phyloP scores from a whole-genome alignment of 2,329 filamentous ascomycete species.

The Penicillium sp. region DNA sequence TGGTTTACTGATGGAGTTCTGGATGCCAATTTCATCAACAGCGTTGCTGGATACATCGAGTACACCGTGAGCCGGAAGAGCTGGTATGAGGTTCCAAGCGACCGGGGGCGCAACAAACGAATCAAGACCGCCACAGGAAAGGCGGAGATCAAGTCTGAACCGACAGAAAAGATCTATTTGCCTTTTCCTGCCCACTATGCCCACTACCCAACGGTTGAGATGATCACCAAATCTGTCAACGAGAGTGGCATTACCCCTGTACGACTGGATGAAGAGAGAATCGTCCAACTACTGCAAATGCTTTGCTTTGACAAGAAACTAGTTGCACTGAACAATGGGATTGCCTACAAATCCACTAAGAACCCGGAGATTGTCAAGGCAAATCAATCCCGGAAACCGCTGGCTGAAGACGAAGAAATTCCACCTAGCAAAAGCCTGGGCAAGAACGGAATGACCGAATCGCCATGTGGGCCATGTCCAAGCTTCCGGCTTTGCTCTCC shows the following conservation, averaged over 20 bases:
- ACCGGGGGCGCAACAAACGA: slow-evolving; percentile 37
- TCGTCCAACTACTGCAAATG: slow-evolving; percentile 80
- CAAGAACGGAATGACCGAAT: slow-evolving; percentile 76
- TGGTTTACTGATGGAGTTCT: slow-evolving; percentile 92
- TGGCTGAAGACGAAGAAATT: slow-evolving; percentile 25
- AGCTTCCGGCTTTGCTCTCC: slow-evolving; percentile 90
- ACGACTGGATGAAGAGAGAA: slow-evolving; percentile 63
- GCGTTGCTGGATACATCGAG: slow-evolving; percentile 66
- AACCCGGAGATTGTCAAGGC: slow-evolving; percentile 36
- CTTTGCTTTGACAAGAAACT: slow-evolving; percentile 82
- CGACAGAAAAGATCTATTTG: slow-evolving; percentile 36
- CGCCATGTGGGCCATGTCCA: slow-evolving; percentile 84
- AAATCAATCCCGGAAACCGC: slow-evolving; percentile 31
- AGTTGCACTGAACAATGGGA: slow-evolving; percentile 52
- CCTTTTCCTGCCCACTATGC: slow-evolving; percentile 61
- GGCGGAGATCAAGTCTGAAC: slow-evolving; percentile 27
- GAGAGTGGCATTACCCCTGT: slow-evolving; percentile 64
- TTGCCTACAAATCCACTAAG: slow-evolving; percentile 46
- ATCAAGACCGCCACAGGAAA: slow-evolving; percentile 34
- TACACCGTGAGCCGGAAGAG: slow-evolving; percentile 66
- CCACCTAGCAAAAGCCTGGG: slow-evolving; percentile 39
- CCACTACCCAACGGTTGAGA: slow-evolving; percentile 71
- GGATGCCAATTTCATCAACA: slow-evolving; percentile 80
- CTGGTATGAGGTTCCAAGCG: slow-evolving; percentile 55
- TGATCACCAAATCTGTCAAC: slow-evolving; percentile 70